These are phyloP conservation scores for Somion occarium DNA, from an alignment of 1,284 basidiomycete genomes.

Conservation along the genomic window DNA sequence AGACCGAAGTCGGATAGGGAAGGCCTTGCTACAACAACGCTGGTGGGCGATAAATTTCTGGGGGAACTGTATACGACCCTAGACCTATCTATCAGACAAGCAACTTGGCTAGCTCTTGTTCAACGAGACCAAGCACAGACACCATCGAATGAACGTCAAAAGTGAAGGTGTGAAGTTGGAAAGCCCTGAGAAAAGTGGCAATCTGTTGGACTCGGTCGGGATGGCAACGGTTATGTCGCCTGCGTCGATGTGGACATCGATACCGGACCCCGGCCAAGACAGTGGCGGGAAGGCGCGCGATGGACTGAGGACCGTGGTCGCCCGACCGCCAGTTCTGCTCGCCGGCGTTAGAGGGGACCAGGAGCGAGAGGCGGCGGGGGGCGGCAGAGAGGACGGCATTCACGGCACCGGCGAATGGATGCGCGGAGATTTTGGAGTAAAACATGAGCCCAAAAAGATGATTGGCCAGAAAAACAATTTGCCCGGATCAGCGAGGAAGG, in stretches of 20 bases:
- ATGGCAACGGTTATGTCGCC: background rate
- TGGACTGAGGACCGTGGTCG: background rate
- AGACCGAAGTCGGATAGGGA: no score
- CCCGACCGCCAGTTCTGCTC: background rate
- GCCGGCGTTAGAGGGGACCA: background rate
- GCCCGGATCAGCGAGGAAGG: constrained; percentile 8
- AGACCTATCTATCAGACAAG: no score
- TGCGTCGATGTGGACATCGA: background rate
- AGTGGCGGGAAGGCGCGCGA: background rate
- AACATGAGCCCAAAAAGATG: no score
- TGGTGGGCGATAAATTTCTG: no score
- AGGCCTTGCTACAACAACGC: no score
- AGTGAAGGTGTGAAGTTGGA: no score
- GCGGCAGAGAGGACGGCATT: background rate
- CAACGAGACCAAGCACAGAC: no score
- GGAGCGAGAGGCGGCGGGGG: background rate
- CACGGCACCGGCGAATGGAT: background rate
- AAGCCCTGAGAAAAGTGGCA: no score
- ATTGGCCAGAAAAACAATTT: constrained; percentile 2
- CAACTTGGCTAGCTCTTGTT: no score
- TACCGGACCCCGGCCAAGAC: background rate
- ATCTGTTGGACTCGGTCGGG: background rate
- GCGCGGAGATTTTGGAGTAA: no score
- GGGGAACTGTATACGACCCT: no score
- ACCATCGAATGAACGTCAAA: no score